These are phyloP conservation scores for Coelastrella sp. DNA, from an alignment of 139 green algal genomes.

Conservation along the genomic window DNA sequence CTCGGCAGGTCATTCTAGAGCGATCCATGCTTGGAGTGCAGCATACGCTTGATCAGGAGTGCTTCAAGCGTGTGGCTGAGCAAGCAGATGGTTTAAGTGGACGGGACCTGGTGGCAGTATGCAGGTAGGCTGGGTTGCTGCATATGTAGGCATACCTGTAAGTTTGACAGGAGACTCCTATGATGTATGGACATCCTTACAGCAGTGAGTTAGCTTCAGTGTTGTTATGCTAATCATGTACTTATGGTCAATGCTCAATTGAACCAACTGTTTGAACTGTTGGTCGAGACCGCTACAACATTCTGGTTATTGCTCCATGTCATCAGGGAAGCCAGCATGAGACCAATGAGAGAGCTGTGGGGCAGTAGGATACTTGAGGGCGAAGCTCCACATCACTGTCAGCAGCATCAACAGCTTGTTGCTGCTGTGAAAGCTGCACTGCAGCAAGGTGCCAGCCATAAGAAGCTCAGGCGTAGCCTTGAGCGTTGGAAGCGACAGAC, in stretches of 20 bases:
- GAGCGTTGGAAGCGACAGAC: slow-evolving; percentile 49
- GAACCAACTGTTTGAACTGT: no score
- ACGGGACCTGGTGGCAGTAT: slow-evolving; percentile 54
- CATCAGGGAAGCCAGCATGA: slow-evolving; percentile 64
- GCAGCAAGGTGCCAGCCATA: neutral
- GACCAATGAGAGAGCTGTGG: slow-evolving; percentile 65
- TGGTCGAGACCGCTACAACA: no score
- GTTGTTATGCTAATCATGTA: no score
- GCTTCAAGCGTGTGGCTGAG: slow-evolving; percentile 54
- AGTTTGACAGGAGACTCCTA: no score
- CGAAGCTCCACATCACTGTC: neutral
- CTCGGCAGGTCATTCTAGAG: slow-evolving; percentile 48
- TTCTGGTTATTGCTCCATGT: slow-evolving; percentile 47
- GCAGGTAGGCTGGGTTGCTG: neutral
- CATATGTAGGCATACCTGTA: neutral
- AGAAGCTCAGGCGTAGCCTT: slow-evolving; percentile 51
- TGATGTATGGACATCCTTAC: no score
- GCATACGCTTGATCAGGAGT: slow-evolving; percentile 38
- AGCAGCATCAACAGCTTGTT: neutral
- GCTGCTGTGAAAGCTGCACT: neutral
- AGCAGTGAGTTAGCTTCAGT: no score
- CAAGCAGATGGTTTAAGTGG: slow-evolving; percentile 54
- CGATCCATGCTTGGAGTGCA: slow-evolving; percentile 48
- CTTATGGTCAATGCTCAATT: no score
- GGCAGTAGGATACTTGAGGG: slow-evolving; percentile 49